These are phyloP conservation scores for Sordariomycetes sp. DNA, from an alignment of 2,329 filamentous ascomycete species.

Conservation along the genomic window DNA sequence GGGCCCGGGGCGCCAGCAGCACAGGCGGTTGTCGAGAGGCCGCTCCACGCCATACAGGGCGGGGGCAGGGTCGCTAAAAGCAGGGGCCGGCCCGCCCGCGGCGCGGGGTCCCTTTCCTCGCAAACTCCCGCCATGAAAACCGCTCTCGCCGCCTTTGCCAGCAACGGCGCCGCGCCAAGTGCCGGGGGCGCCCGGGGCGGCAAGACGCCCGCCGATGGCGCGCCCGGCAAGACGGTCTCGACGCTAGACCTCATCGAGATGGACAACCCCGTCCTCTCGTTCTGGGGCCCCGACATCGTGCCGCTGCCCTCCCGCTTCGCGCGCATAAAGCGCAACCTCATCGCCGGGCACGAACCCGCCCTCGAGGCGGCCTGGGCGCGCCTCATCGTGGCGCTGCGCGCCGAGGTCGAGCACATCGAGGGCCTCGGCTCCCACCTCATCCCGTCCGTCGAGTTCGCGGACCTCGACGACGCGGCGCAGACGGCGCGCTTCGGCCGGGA, in stretches of 20 bases:
- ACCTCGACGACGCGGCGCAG: slow-evolving; percentile 26
- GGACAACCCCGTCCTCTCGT: slow-evolving; percentile 38
- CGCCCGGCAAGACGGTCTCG: slow-evolving; percentile 1
- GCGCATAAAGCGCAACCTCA: slow-evolving; percentile 39
- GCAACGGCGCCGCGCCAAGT: slow-evolving; percentile 7
- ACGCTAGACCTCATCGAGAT: slow-evolving; percentile 14
- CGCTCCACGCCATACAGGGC: slow-evolving; percentile 4
- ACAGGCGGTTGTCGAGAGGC: background rate
- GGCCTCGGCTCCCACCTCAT: slow-evolving; percentile 36
- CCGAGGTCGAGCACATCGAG: slow-evolving; percentile 38
- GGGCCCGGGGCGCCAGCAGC: background rate
- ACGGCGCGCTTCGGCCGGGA: slow-evolving; percentile 1
- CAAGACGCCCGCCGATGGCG: background rate
- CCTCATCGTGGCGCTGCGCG: slow-evolving; percentile 34
- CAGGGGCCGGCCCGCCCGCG: slow-evolving; percentile 1
- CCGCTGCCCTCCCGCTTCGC: slow-evolving; percentile 46
- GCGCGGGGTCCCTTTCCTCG: background rate
- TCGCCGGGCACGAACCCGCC: slow-evolving; percentile 38
- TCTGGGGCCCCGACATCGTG: slow-evolving; percentile 42
- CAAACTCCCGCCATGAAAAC: background rate
- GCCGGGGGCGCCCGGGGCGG: background rate
- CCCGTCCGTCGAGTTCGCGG: slow-evolving; percentile 38
- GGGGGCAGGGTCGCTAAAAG: slow-evolving; percentile 3
- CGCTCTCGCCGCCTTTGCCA: background rate
- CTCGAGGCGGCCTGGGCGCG: slow-evolving; percentile 41